Evolutionary conservation across 2,329 filamentous ascomycete genomes (phyloP).

Genomic region (Fusarium neocosmosporiellum): DNA sequence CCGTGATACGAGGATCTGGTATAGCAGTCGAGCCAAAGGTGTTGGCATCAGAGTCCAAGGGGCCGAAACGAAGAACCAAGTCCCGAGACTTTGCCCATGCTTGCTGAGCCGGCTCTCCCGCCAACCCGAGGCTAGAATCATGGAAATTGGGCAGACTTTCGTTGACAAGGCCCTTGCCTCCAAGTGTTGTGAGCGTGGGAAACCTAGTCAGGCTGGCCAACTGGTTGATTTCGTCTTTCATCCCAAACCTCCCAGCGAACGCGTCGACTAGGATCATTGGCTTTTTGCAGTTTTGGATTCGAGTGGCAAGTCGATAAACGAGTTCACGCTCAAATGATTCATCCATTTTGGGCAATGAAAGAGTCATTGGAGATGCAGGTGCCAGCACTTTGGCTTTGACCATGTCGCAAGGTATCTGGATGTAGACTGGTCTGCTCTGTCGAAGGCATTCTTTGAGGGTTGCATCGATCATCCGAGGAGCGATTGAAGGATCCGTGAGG

Average conservation of each 20-base stretch:
- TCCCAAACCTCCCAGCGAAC: not conserved
- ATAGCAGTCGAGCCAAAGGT: not conserved
- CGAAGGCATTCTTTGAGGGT: not conserved
- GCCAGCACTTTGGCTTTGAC: not conserved
- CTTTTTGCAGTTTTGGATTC: not conserved
- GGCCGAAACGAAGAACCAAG: not conserved
- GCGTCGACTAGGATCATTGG: not conserved
- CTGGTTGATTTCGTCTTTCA: not conserved
- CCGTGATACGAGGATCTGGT: not conserved
- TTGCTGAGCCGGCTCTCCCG: not conserved
- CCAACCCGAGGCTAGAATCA: not conserved
- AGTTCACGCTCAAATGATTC: not conserved
- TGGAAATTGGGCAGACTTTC: not conserved
- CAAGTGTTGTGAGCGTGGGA: not conserved
- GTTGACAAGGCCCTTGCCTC: not conserved
- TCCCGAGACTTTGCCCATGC: not conserved
- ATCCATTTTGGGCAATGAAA: not conserved
- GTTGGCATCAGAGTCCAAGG: not conserved
- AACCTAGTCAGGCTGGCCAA: not conserved
- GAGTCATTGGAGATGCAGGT: not conserved
- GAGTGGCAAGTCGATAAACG: not conserved
- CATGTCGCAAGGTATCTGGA: slow-evolving; percentile 14
- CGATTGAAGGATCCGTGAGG: not conserved
- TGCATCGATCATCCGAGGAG: not conserved
- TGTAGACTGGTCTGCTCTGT: slow-evolving; percentile 7